A percentile compares a stretch with the other conserved stretches of the same genome.
phyloP scores from a whole-genome alignment of 2,329 filamentous ascomycete species.

The Dactylellina cionopaga region DNA sequence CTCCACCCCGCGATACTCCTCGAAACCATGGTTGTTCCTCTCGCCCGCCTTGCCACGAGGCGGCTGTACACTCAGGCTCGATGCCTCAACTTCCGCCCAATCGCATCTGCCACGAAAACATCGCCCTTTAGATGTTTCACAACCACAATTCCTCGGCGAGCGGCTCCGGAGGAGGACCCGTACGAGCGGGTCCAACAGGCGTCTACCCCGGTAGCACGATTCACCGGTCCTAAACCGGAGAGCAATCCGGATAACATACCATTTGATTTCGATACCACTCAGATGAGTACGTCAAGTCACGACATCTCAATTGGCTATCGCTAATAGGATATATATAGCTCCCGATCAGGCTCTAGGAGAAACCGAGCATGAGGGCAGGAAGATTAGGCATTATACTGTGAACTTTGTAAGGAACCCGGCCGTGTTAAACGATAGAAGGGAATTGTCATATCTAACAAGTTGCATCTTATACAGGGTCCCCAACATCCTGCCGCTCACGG shows the following conservation, averaged over 20 bases:
- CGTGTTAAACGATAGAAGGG: background rate
- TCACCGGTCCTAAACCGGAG: constrained; percentile 21
- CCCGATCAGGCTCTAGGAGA: constrained; percentile 58
- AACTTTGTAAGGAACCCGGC: constrained; percentile 72
- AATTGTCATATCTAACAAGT: background rate
- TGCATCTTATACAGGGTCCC: constrained; percentile 69
- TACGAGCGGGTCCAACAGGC: constrained; percentile 23
- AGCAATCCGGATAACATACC: constrained; percentile 22
- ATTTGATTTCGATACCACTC: constrained; percentile 59
- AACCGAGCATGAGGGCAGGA: constrained; percentile 71
- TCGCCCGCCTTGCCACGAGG: constrained; percentile 47
- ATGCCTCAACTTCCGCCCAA: constrained; percentile 34
- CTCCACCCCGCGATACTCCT: constrained; percentile 43
- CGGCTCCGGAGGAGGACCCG: constrained; percentile 1
- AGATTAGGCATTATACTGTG: constrained; percentile 98
- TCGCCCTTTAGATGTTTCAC: constrained; percentile 40
- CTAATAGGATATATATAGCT: constrained; percentile 59
- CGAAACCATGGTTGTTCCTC: constrained; percentile 39
- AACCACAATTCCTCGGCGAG: constrained; percentile 49
- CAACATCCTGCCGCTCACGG: constrained; percentile 99
- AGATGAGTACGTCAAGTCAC: constrained; percentile 63
- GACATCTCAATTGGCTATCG: constrained; percentile 60
- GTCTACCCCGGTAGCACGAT: constrained; percentile 42
- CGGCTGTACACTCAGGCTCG: constrained; percentile 31
- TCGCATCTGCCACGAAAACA: constrained; percentile 15